Percentiles rank a stretch among this genome's conserved stretches.
These are phyloP conservation scores for Bolboschoenus planiculmis DNA, from an alignment of 176 grass and related monocot genomes.

Conservation along the genomic window DNA sequence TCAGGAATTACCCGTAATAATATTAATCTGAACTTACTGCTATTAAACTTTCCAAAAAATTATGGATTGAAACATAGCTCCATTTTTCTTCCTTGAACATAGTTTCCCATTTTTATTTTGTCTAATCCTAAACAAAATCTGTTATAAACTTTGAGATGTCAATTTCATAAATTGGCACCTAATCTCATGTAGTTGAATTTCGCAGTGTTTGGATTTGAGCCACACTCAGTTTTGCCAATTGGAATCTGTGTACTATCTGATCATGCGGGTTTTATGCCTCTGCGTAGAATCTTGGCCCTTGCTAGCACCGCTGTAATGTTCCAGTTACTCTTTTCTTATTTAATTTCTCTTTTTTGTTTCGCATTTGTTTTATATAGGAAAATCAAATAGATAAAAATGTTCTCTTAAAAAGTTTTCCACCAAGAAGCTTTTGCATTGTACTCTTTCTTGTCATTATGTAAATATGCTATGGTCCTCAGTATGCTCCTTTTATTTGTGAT, in stretches of 20 bases:
- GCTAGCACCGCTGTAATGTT: constrained; percentile 78
- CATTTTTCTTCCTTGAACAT: neutral
- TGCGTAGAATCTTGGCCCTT: constrained; percentile 58
- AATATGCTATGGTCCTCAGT: neutral
- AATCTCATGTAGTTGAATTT: neutral
- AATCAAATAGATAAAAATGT: neutral
- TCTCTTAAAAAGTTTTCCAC: neutral
- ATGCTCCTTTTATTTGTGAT: neutral
- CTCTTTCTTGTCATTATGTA: neutral
- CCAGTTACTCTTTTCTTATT: neutral
- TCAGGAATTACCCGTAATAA: neutral
- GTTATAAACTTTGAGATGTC: neutral
- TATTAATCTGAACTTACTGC: neutral
- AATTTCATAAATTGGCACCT: neutral
- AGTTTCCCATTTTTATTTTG: neutral
- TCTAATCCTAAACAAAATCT: neutral
- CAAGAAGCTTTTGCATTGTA: neutral
- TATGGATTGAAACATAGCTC: neutral
- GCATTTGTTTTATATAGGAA: neutral
- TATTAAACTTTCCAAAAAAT: neutral
- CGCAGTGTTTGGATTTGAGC: constrained; percentile 90
- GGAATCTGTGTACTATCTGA: constrained; percentile 38
- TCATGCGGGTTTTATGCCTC: constrained; percentile 71
- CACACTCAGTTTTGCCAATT: constrained; percentile 83
- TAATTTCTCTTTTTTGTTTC: neutral